A percentile compares a stretch with the other conserved stretches of the same genome.
phyloP scores from a whole-genome alignment of 257 asterid species.

The Solanum sitiens region DNA sequence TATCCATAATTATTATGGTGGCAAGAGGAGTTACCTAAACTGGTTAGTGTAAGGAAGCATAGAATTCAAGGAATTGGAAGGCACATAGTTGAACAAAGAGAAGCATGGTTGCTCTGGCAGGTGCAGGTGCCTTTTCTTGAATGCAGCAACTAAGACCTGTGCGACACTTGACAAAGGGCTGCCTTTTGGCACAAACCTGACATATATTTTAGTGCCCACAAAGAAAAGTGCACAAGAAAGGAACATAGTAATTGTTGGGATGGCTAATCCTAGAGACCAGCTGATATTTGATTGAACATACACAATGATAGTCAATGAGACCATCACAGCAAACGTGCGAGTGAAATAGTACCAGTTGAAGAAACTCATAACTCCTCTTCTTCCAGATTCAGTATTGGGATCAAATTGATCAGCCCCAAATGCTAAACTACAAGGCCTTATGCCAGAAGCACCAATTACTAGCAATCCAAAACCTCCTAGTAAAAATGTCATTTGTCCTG shows the following conservation, averaged over 20 bases:
- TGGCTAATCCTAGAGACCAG: constrained; percentile 26
- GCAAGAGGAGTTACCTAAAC: constrained; percentile 1
- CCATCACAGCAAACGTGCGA: constrained; percentile 19
- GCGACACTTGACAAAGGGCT: constrained; percentile 18
- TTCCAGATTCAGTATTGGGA: constrained; percentile 22
- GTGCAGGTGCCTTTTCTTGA: constrained; percentile 15
- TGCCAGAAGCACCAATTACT: constrained; percentile 20
- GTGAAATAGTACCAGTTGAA: constrained; percentile 32
- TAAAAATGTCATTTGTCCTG: constrained; percentile 16
- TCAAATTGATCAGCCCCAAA: constrained; percentile 33
- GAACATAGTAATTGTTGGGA: constrained; percentile 22
- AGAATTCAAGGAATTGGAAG: constrained; percentile 2
- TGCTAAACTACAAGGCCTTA: constrained; percentile 27
- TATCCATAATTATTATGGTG: neutral
- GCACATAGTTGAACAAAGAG: constrained; percentile 1
- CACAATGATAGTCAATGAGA: constrained; percentile 22
- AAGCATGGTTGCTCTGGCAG: constrained; percentile 6
- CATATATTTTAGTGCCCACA: constrained; percentile 13
- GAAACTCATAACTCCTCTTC: constrained; percentile 20
- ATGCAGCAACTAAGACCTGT: constrained; percentile 11
- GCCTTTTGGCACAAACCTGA: constrained; percentile 17
- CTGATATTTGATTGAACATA: constrained; percentile 21
- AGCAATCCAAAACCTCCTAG: constrained; percentile 7
- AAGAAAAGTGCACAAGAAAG: constrained; percentile 15
- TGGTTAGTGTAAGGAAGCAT: constrained; percentile 11